Base-by-base conservation (phyloP, 352 stramenopile species). In the Globisporangium okanoganense region DNA sequence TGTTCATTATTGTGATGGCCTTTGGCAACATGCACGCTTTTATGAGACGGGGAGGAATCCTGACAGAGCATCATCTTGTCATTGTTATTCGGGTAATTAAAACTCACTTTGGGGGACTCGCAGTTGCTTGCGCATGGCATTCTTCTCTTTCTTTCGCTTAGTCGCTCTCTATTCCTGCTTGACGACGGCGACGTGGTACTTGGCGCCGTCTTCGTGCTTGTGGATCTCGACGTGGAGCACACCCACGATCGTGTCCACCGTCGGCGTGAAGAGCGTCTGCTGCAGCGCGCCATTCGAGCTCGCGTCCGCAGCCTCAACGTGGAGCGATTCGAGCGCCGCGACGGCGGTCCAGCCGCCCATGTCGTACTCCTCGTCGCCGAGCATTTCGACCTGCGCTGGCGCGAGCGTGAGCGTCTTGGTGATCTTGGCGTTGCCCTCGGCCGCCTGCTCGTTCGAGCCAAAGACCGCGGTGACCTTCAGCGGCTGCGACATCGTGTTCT, bases 321-420 rank as follows among this genome's bases (percentile, higher is more conserved):
- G 63, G 13, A 94, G 51, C 38, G 78, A 77, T 54, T 72, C 69
- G 18, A 94, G 65, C 50, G 81, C 70, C 8, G 82, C 83, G 35
- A 83, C 69, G 4, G 79, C 81, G 47, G 72, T 90, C 79, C 78
- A 92, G 36, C 72, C 69, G 58, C 73, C 85, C 85, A 94, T 94
- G 72, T 94, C 73, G 72, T 87, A 92, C 67, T 82, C 70, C 58
- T 87, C 75, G 59, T 89, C 82, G 35, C 74, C 69, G 40, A 92
- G 65, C 25, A 38, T 75, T 5, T 56, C 60, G 31, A 76, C 69
- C 0, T 65, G 66, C 68, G 8, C 78, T 0, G 82, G 72, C 24
- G 66, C 76, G 41, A 91, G 47, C 61, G 82, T 73, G 43, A 73
- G 60, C 36, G 69, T 81, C 64, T 90, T 75, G 35, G 63, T 61